Percentiles rank a stretch among this genome's conserved stretches.
Conservation (phyloP, 257 asterid species). For the Ophiorrhiza pumila region DNA sequence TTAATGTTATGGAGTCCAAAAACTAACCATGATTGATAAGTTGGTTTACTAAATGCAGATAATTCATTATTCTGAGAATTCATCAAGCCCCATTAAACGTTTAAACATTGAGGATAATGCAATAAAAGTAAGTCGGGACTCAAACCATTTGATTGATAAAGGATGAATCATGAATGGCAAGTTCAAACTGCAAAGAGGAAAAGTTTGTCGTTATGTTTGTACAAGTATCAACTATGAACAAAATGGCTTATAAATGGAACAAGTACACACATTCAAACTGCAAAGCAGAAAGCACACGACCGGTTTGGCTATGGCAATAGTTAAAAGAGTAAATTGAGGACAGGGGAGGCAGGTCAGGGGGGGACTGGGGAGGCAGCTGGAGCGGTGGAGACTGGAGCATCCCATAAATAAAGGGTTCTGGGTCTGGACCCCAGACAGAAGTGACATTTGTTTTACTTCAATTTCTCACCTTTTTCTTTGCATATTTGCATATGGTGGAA, state of each 20-base stretch:
- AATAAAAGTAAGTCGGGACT: too few species aligned
- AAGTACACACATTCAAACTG: background rate
- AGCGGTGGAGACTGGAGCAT: conserved; percentile 25
- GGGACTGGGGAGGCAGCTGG: conserved; percentile 9
- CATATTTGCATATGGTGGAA: conserved; percentile 28
- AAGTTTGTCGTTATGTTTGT: background rate
- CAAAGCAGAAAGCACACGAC: too few species aligned
- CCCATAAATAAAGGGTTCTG: conserved; percentile 20
- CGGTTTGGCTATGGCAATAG: background rate
- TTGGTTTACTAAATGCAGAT: too few species aligned
- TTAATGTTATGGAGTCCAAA: background rate
- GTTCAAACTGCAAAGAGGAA: background rate
- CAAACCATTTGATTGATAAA: too few species aligned
- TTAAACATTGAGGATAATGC: too few species aligned
- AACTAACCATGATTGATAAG: too few species aligned
- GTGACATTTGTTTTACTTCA: conserved; percentile 30
- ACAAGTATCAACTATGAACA: background rate
- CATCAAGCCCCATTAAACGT: too few species aligned
- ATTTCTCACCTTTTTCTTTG: background rate
- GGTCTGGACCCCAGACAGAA: conserved; percentile 27
- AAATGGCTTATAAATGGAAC: background rate
- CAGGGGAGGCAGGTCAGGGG: background rate
- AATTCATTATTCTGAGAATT: too few species aligned
- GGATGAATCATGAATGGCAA: background rate
- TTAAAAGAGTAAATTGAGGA: background rate